These are phyloP conservation scores for Thinopyrum elongatum DNA, from an alignment of 176 grass and related monocot genomes.

Conservation along the genomic window DNA sequence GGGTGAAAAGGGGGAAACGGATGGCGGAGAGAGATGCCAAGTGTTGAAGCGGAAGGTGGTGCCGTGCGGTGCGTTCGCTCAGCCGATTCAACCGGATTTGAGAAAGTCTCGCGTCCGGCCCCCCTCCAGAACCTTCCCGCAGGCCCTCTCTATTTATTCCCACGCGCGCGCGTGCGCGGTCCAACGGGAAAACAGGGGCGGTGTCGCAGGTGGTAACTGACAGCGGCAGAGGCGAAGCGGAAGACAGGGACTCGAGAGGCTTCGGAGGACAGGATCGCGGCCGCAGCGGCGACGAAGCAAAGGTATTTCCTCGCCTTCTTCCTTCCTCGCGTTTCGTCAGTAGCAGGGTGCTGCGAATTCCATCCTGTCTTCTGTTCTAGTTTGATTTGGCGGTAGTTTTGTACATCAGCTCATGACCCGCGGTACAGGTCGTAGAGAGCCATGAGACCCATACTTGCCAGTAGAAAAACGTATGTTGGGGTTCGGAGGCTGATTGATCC, in stretches of 20 bases:
- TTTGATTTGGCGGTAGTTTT: background rate
- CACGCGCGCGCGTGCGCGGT: background rate
- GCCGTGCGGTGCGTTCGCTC: background rate
- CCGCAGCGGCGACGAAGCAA: background rate
- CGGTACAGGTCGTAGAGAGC: background rate
- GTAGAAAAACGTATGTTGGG: background rate
- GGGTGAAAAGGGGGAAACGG: background rate
- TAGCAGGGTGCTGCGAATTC: background rate
- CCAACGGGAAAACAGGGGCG: too few species aligned
- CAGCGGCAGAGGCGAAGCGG: background rate
- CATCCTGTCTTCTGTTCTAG: background rate
- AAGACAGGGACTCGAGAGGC: background rate
- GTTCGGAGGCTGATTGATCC: background rate
- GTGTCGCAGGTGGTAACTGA: background rate
- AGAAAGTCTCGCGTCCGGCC: slow-evolving; percentile 40
- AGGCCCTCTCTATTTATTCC: slow-evolving; percentile 19
- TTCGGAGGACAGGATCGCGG: background rate
- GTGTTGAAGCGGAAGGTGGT: slow-evolving; percentile 11
- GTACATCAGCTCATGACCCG: background rate
- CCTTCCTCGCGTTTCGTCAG: too few species aligned
- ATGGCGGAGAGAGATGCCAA: slow-evolving; percentile 25
- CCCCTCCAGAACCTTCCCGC: slow-evolving; percentile 47
- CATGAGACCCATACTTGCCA: background rate
- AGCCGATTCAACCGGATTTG: slow-evolving; percentile 44
- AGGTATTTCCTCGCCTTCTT: slow-evolving; percentile 11